A percentile compares a stretch with the other conserved stretches of the same genome.
Conservation (phyloP, 1,139 yeast genomes). For the Debaryomyces sp. region DNA sequence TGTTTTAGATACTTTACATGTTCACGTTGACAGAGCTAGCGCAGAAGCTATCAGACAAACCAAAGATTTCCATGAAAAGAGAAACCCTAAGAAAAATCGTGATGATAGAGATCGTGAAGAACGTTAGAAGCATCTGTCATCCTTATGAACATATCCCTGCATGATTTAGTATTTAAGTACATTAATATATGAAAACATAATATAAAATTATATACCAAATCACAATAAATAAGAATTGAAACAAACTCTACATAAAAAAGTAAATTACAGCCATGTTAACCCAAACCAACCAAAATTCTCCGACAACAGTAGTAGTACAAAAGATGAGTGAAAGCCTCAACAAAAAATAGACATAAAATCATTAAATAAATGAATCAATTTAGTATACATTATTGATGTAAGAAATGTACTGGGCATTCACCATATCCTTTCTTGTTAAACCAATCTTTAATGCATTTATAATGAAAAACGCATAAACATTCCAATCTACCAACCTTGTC, state of each 20-base stretch:
- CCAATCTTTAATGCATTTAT: slow-evolving; percentile 89
- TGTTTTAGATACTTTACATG: slow-evolving; percentile 76
- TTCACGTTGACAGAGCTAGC: slow-evolving; percentile 88
- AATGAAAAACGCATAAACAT: slow-evolving; percentile 93
- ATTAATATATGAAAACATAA: not conserved
- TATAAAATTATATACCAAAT: not conserved
- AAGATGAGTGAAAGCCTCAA: not conserved
- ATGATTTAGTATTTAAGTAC: not conserved
- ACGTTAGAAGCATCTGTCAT: slow-evolving; percentile 3
- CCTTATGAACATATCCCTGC: slow-evolving; percentile 1
- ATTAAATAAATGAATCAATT: not conserved
- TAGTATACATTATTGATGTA: slow-evolving; percentile 28
- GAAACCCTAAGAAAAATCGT: slow-evolving; percentile 36
- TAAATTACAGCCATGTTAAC: not conserved
- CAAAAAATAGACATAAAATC: slow-evolving; percentile 2
- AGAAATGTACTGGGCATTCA: slow-evolving; percentile 79
- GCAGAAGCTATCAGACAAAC: slow-evolving; percentile 88
- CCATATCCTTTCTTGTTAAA: slow-evolving; percentile 82
- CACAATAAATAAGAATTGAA: slow-evolving; percentile 2
- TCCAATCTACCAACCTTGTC: slow-evolving; percentile 91
- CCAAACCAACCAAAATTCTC: not conserved
- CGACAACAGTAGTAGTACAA: not conserved
- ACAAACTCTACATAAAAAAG: not conserved
- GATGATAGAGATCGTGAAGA: slow-evolving; percentile 55
- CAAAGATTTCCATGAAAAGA: slow-evolving; percentile 64